Conservation (phyloP, 352 stramenopile species). For the Pythium apleroticum region DNA sequence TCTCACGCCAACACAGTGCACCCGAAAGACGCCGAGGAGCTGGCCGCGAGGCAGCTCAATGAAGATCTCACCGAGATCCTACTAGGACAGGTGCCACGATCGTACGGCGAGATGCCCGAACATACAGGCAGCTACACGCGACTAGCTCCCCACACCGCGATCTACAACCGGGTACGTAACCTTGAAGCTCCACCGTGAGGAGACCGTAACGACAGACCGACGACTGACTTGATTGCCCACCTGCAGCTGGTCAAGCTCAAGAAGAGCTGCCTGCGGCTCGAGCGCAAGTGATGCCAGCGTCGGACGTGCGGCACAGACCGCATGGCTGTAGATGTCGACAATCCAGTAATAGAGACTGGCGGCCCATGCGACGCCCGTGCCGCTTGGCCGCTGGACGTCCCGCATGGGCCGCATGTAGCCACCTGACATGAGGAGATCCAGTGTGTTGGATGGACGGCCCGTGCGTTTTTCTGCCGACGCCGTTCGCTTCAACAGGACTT, state of each 20-base stretch:
- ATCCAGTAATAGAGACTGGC: not conserved
- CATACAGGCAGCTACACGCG: conserved; percentile 62
- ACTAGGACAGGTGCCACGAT: conserved; percentile 43
- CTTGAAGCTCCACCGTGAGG: not conserved
- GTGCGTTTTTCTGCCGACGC: not conserved
- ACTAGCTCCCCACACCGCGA: conserved; percentile 55
- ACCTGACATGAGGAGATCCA: not conserved
- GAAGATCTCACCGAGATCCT: conserved; percentile 75
- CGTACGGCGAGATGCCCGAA: conserved; percentile 64
- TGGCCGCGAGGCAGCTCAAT: conserved; percentile 51
- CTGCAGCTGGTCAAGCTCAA: conserved; percentile 58
- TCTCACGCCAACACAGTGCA: conserved; percentile 56
- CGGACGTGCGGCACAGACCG: not conserved
- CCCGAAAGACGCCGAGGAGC: conserved; percentile 51
- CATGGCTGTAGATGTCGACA: not conserved
- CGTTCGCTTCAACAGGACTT: not conserved
- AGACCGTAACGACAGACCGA: not conserved
- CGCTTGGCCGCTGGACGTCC: no score
- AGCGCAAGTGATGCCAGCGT: conserved; percentile 22
- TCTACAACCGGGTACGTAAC: conserved; percentile 62
- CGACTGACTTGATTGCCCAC: not conserved
- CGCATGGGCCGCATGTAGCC: not conserved
- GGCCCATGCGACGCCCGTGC: not conserved
- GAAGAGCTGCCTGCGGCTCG: conserved; percentile 46
- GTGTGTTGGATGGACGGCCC: not conserved